Evolutionary conservation across 1,284 basidiomycete genomes (phyloP).

Genomic region (Ganoderma meredithae): DNA sequence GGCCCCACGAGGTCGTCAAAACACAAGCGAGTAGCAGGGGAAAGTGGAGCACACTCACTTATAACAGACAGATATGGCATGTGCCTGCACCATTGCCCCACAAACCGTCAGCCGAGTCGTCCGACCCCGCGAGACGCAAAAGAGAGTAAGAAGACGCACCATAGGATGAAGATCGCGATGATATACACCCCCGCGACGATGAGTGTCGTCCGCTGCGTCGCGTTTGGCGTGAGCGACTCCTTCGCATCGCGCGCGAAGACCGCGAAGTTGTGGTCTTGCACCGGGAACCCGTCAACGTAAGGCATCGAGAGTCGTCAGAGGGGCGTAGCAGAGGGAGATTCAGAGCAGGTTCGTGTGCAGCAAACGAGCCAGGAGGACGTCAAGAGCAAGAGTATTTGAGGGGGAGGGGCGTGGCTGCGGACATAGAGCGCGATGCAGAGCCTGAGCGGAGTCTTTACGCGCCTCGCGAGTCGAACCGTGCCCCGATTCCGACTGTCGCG

Average conservation of each 20-base stretch:
- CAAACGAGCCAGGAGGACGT: slow-evolving; percentile 13
- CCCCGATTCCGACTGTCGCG: neutral
- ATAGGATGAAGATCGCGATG: slow-evolving; percentile 75
- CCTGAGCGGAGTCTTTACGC: neutral
- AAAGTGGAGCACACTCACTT: slow-evolving; percentile 57
- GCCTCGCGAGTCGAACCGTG: neutral
- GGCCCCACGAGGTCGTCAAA: slow-evolving; percentile 14
- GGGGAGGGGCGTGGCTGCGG: slow-evolving; percentile 17
- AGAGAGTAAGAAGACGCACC: slow-evolving; percentile 52
- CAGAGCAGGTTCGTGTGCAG: slow-evolving; percentile 13
- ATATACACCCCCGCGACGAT: slow-evolving; percentile 82
- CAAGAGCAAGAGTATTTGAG: slow-evolving; percentile 1
- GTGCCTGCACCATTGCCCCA: slow-evolving; percentile 58
- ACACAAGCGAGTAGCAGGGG: neutral
- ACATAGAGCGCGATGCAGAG: slow-evolving; percentile 15
- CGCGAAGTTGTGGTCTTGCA: slow-evolving; percentile 37
- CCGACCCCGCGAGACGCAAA: neutral
- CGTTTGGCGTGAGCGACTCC: slow-evolving; percentile 63
- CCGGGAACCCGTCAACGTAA: slow-evolving; percentile 31
- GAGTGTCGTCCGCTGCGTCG: slow-evolving; percentile 77
- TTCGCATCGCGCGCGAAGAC: slow-evolving; percentile 47
- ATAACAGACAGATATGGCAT: slow-evolving; percentile 76
- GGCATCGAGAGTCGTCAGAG: slow-evolving; percentile 33
- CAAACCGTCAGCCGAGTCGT: neutral
- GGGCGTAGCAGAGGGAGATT: slow-evolving; percentile 15